Evolutionary conservation across 23 red algal species (phyloP).

Genomic region (Cyanidium caldarium): DNA sequence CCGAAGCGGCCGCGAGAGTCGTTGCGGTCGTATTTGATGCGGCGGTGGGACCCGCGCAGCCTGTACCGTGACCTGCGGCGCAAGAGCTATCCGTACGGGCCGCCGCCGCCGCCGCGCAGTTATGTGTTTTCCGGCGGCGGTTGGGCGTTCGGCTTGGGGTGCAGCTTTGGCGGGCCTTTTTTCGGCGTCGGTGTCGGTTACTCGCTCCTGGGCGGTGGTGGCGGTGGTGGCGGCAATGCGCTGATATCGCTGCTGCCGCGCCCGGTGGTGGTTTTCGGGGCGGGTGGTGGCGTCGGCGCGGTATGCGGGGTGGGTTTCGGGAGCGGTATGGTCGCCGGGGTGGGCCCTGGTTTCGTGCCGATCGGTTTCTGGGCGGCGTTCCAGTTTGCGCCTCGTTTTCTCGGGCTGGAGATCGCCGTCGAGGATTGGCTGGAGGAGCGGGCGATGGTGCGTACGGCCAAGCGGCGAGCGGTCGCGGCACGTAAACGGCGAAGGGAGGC

Average conservation of each 20-base stretch:
- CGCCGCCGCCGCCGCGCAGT: constrained; percentile 32
- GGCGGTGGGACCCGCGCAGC: too few species aligned
- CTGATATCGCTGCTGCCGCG: neutral
- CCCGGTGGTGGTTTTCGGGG: constrained; percentile 24
- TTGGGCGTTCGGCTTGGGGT: constrained; percentile 50
- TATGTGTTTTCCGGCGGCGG: constrained; percentile 19
- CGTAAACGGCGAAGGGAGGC: too few species aligned
- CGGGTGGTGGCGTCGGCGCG: constrained; percentile 24
- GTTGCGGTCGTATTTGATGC: too few species aligned
- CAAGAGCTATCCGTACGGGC: constrained; percentile 13
- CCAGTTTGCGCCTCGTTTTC: neutral
- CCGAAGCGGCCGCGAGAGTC: too few species aligned
- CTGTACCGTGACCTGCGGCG: too few species aligned
- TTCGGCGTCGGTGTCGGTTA: constrained; percentile 32
- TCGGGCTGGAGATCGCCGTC: neutral
- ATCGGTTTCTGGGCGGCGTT: constrained; percentile 12
- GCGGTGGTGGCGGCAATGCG: neutral
- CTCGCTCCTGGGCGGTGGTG: neutral
- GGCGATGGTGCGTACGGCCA: too few species aligned
- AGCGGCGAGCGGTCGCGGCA: too few species aligned
- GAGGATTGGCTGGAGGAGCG: neutral
- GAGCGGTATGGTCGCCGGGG: constrained; percentile 16
- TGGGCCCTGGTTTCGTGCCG: constrained; percentile 20
- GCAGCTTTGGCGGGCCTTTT: constrained; percentile 25
- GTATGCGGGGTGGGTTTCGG: constrained; percentile 43